Base-by-base conservation (phyloP, 495 filamentous ascomycete genomes). In the Aspergillus asperescens region DNA sequence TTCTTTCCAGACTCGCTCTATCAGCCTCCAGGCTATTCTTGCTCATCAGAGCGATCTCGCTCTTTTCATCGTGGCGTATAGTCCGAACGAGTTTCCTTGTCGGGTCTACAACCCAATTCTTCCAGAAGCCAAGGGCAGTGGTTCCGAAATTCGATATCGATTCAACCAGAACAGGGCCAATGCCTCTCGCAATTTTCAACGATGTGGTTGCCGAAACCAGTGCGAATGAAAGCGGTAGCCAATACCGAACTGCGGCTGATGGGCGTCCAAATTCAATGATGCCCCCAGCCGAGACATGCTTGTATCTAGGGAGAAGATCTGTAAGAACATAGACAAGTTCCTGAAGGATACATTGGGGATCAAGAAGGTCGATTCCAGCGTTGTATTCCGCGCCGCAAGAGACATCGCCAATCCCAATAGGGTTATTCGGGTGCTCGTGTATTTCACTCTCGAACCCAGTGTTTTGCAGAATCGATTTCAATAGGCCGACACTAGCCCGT, bases 41-140 rank as follows among this genome's bases (percentile, higher is more conserved):
- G 69, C 89, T 95, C 88, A 97, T 93, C 52, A 98, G 85, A 16
- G 90, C 90, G 50, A 98, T 90, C 63, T 96, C 92, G 56, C 88
- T 94, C 56, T 81, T 85, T 50, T 86, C 79, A 60, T 95, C 89
- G 60, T 96, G 93, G 10, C 90, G 81, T 60, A 98, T 97, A 0
- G 93, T 98, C 10, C 84, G 82, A 55, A 98, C 79, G 12, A 98
- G 76, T 66, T 90, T 90, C 54, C 80, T 80, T 3, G 82, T 71
- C 0, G 93, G 93, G 15, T 90, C 85, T 16, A 98, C 70, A 13
- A 98, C 87, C 93, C 93, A 98, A 65, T 98, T 98, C 39, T 79
- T 69, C 85, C 89, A 96, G 61, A 98, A 98, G 64, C 95, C 93
- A 40, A 88, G 71, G 0, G 83, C 72, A 4, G 93, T 98, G 0